Percentiles rank a stretch among this genome's conserved stretches.
Conservation (phyloP, 2,329 filamentous ascomycete species). For the Dactylellina parvicollis region DNA sequence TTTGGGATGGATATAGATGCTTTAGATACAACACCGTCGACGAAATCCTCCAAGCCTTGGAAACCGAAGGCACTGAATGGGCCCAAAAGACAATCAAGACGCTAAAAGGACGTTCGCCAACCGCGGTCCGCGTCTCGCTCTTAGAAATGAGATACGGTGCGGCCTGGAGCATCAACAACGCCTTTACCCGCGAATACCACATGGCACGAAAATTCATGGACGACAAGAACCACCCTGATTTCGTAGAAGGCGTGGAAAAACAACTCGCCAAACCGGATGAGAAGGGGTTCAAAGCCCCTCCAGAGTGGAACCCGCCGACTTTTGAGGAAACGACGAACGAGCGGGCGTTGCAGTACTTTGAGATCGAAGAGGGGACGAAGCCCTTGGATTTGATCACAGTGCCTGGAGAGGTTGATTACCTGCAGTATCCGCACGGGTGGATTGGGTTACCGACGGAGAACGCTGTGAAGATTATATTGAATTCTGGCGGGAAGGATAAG, state of each 20-base stretch:
- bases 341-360: constrained; percentile 76
- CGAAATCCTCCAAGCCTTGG: constrained; percentile 76
- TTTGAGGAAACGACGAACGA: constrained; percentile 73
- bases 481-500: constrained; percentile 6
- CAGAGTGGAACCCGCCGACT: constrained; percentile 79
- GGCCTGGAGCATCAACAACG: constrained; percentile 81
- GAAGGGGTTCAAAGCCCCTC: constrained; percentile 61
- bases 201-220: constrained; percentile 90
- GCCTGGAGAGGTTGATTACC: constrained; percentile 68
- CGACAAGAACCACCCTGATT: constrained; percentile 74
- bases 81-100: constrained; percentile 79
- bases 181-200: constrained; percentile 85
- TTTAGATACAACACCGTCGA: constrained; percentile 74
- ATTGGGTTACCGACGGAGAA: constrained; percentile 79
- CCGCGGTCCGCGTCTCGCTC: constrained; percentile 83
- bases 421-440: constrained; percentile 75
- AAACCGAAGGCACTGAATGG: constrained; percentile 69
- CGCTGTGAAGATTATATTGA: constrained; percentile 41
- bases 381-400: constrained; percentile 70
- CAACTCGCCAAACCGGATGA: constrained; percentile 66
- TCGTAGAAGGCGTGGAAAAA: constrained; percentile 87
- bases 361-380: constrained; percentile 62
- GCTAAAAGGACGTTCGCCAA: constrained; percentile 82
- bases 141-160: constrained; percentile 80
- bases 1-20: constrained; percentile 62